Conservation (phyloP, 2,329 filamentous ascomycete species). For the Torrubiella hemipterigena region DNA sequence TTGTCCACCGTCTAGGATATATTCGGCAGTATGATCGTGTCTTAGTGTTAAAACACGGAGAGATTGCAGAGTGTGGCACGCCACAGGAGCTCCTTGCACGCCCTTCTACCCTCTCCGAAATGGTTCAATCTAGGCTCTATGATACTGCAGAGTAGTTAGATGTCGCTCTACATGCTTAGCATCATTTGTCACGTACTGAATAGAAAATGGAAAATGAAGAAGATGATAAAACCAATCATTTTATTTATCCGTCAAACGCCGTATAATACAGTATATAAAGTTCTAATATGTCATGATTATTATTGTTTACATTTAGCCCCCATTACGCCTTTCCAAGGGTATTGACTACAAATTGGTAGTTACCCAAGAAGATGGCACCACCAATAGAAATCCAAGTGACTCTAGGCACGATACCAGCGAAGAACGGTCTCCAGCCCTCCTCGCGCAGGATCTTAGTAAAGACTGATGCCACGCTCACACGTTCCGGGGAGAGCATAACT, state of each 20-base stretch:
- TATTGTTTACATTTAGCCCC: background rate
- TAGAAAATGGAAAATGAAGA: too few relatives aligned
- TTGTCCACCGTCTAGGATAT: conserved; percentile 29
- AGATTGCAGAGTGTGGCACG: conserved; percentile 2
- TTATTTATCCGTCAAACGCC: too few relatives aligned
- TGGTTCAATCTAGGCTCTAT: too few relatives aligned
- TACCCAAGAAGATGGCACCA: conserved; percentile 87
- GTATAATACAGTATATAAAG: too few relatives aligned
- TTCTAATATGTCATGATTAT: too few relatives aligned
- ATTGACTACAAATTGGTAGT: conserved; percentile 84
- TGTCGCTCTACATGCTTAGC: too few relatives aligned
- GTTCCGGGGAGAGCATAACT: conserved; percentile 77
- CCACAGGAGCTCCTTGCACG: conserved; percentile 1
- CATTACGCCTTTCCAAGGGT: conserved; percentile 30
- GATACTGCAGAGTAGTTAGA: too few relatives aligned
- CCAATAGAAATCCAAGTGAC: conserved; percentile 93
- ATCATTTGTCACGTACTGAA: too few relatives aligned
- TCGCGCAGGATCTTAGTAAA: conserved; percentile 52
- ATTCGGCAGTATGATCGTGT: conserved; percentile 41
- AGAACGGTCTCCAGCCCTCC: conserved; percentile 57
- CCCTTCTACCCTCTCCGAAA: too few relatives aligned
- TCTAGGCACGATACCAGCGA: conserved; percentile 66
- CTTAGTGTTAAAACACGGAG: conserved; percentile 46
- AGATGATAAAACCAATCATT: too few relatives aligned
- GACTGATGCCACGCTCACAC: conserved; percentile 45